Base-by-base conservation (phyloP, 306 rosid species). In the Crataegus laevigata region DNA sequence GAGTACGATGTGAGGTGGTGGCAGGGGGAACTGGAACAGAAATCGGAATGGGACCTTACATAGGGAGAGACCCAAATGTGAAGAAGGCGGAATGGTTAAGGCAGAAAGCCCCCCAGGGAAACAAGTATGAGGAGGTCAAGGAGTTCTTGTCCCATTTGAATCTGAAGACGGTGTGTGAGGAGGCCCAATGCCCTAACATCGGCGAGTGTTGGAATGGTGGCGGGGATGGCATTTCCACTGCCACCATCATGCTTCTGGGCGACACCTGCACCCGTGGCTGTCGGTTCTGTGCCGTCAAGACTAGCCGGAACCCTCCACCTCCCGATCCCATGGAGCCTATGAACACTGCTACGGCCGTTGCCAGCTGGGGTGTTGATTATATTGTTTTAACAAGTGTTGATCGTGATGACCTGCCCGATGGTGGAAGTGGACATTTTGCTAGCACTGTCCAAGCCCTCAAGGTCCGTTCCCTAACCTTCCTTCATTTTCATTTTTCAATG, bases 191-290 rank as follows among this genome's bases (percentile, higher is more conserved):
- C 82, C 98, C 98, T n/a, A 93, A 93, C 86, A 93, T 93, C 18
- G 98, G 96, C 36, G 96, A 93, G 87, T 94, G 98, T 80, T 94
- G 98, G 98, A 94, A 90, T 87, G 98, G 98, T 69, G 98, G 98
- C 2, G 93, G 85, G 3, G 98, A 91, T 81, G 98, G 98, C 43
- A 81, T 94, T 79, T 88, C 97, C 64, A 94, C 98, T 13, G 98
- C 98, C 13, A 94, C 97, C 36, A 94, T 94, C 81, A 94, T 94
- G 98, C 88, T 94, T 69, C 91, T 94, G 29, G 98, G 98, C 11
- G 97, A 94, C 81, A 94, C 98, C 21, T 94, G 98, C 79, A 94
- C 97, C 14, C 97, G 98, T 24, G 97, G 98, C 3, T 94, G 97
- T 74, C 81, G 98, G 51, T 94, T 94, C 81, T 94, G 98, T 84